These are phyloP conservation scores for Physcomitrium patens DNA, from an alignment of 225 moss, liverwort and hornwort species.

Conservation along the genomic window DNA sequence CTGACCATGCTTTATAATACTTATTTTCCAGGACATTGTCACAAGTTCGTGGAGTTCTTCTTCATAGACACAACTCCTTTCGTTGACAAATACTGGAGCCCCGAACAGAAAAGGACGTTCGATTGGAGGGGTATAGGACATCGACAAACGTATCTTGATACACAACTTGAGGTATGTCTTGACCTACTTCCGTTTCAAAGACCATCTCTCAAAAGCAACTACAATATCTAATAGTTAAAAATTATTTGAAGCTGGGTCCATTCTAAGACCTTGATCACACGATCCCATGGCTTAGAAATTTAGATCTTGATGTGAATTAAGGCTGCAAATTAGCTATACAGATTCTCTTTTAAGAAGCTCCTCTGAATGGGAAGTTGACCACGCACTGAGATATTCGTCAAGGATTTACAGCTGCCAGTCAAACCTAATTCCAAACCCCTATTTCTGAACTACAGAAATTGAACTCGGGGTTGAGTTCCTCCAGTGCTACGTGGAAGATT, in stretches of 20 bases:
- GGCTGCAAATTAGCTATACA: too few species aligned
- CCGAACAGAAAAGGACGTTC: constrained; percentile 35
- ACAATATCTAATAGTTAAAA: too few species aligned
- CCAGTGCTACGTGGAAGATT: background rate
- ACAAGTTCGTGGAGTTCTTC: constrained; percentile 60
- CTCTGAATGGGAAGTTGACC: too few species aligned
- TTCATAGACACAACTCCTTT: constrained; percentile 83
- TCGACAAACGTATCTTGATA: constrained; percentile 60
- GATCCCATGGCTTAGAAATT: too few species aligned
- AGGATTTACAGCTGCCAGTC: too few species aligned
- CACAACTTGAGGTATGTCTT: constrained; percentile 55
- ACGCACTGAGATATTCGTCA: too few species aligned
- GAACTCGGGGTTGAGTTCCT: background rate
- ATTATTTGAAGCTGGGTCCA: too few species aligned
- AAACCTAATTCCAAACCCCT: too few species aligned
- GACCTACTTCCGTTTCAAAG: background rate
- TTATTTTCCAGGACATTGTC: constrained; percentile 42
- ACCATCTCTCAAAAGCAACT: background rate
- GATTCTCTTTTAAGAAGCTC: too few species aligned
- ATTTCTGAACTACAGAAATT: background rate
- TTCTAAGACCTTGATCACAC: too few species aligned
- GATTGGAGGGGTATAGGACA: constrained; percentile 67
- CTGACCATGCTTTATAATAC: background rate
- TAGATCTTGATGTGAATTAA: too few species aligned
- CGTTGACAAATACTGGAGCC: constrained; percentile 68